These are phyloP conservation scores for Solanum hybrid DNA, from an alignment of 305 asterid genomes.

Conservation along the genomic window DNA sequence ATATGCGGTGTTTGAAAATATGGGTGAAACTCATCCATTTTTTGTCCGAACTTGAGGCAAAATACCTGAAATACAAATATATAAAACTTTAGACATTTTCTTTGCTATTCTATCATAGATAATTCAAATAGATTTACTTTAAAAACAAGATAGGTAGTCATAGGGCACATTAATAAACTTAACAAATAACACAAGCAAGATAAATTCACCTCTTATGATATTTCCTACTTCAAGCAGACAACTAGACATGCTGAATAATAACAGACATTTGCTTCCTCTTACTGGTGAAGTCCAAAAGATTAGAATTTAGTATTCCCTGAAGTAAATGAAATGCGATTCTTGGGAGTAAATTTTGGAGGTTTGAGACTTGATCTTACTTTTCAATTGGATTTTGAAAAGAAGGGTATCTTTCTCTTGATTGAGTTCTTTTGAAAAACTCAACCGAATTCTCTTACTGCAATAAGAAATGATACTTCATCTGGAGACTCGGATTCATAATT, in stretches of 20 bases:
- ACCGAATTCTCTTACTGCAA: conserved; percentile 94
- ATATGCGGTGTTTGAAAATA: too few species aligned
- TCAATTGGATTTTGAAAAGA: conserved; percentile 14
- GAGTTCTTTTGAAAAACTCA: conserved; percentile 72
- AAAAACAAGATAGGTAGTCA: background rate
- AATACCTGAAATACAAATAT: too few species aligned
- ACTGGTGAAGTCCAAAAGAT: conserved; percentile 81
- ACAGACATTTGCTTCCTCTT: conserved; percentile 90
- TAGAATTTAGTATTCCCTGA: conserved; percentile 76
- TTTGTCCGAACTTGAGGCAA: too few species aligned
- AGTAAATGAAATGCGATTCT: background rate
- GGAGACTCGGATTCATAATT: conserved; percentile 88
- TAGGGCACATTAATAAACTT: background rate
- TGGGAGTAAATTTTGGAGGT: background rate
- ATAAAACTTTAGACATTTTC: too few species aligned
- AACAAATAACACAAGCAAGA: background rate
- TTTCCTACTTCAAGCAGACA: too few species aligned
- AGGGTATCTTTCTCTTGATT: conserved; percentile 61
- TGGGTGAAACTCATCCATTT: too few species aligned
- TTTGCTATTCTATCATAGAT: background rate
- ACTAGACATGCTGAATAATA: conserved; percentile 52
- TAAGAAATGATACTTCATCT: conserved; percentile 79
- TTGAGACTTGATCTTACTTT: conserved; percentile 1
- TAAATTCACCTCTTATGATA: background rate
- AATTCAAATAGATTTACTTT: background rate